Conservation (phyloP, 2,329 filamentous ascomycete genomes). For the Cordyceps fumosorosea region DNA sequence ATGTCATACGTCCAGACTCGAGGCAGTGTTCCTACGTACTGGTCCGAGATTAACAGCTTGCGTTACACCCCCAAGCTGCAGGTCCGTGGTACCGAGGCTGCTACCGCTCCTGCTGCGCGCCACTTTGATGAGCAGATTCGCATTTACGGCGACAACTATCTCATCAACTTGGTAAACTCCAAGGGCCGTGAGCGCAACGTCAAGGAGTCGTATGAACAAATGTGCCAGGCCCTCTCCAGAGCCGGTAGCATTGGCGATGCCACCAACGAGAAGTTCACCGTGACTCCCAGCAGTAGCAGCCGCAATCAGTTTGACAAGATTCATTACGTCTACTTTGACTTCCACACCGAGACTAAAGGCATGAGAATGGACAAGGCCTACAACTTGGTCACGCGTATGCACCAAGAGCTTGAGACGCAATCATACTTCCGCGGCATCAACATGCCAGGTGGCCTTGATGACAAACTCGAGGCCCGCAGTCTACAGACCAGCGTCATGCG, state of each 20-base stretch:
- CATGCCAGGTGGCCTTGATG: constrained; percentile 63
- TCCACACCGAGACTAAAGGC: constrained; percentile 95
- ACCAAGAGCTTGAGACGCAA: constrained; percentile 67
- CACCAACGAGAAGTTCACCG: constrained; percentile 73
- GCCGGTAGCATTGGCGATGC: constrained; percentile 61
- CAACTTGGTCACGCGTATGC: constrained; percentile 75
- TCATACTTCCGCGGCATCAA: constrained; percentile 92
- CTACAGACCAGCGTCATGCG: constrained; percentile 86
- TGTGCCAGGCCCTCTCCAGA: constrained; percentile 67
- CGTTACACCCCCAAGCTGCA: constrained; percentile 88
- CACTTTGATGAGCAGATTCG: constrained; percentile 93
- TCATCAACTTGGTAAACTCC: constrained; percentile 96
- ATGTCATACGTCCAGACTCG: constrained; percentile 94
- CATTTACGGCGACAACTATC: constrained; percentile 91
- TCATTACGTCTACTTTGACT: constrained; percentile 98
- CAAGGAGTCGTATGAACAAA: constrained; percentile 89
- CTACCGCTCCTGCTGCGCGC: constrained; percentile 68
- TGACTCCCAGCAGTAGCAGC: constrained; percentile 59
- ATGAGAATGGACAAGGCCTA: constrained; percentile 88
- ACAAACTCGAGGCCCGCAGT: constrained; percentile 70
- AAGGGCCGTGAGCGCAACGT: constrained; percentile 84
- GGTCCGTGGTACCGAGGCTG: constrained; percentile 76
- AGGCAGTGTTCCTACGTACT: constrained; percentile 91
- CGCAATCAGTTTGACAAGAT: constrained; percentile 68
- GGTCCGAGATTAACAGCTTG: constrained; percentile 91